phyloP scores from a whole-genome alignment of 1,139 yeast genomes.

The Pichia sp. region DNA sequence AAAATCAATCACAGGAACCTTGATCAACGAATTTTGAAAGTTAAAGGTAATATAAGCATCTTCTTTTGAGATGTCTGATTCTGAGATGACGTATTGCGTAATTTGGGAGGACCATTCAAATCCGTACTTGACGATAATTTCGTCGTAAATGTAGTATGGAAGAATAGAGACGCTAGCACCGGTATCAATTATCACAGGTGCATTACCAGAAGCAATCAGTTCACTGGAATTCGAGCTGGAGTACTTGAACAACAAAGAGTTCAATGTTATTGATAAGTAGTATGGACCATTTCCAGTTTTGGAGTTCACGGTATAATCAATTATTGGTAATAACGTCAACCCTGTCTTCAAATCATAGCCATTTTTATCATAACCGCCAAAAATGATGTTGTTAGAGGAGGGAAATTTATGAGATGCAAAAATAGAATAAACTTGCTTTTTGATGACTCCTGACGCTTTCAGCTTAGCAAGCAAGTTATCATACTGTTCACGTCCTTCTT shows the following conservation, averaged over 20 bases:
- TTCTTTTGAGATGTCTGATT: slow-evolving; percentile 24
- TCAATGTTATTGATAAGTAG: slow-evolving; percentile 30
- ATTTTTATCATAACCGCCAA: slow-evolving; percentile 45
- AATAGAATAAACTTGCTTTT: slow-evolving; percentile 42
- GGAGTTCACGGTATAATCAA: slow-evolving; percentile 12
- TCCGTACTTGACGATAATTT: slow-evolving; percentile 32
- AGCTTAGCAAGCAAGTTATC: slow-evolving; percentile 47
- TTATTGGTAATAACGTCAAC: slow-evolving; percentile 31
- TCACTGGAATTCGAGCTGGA: slow-evolving; percentile 1
- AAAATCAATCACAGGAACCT: slow-evolving; percentile 42
- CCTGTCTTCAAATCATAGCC: slow-evolving; percentile 7
- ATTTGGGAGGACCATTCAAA: slow-evolving; percentile 25
- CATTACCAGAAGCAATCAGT: slow-evolving; percentile 26
- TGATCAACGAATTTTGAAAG: slow-evolving; percentile 41
- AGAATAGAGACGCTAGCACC: slow-evolving; percentile 51
- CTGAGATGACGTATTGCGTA: slow-evolving; percentile 28
- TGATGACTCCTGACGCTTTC: slow-evolving; percentile 38
- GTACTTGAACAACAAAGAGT: slow-evolving; percentile 10
- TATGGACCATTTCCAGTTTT: slow-evolving; percentile 28
- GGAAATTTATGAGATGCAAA: slow-evolving; percentile 28
- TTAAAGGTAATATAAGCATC: slow-evolving; percentile 28
- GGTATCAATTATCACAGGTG: slow-evolving; percentile 47
- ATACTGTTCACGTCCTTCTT: slow-evolving; percentile 26
- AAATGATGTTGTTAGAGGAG: slow-evolving; percentile 27
- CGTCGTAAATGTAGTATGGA: slow-evolving; percentile 32